Base-by-base conservation (phyloP, 2,329 filamentous ascomycete species). In the Aspergillus puulaauensis region DNA sequence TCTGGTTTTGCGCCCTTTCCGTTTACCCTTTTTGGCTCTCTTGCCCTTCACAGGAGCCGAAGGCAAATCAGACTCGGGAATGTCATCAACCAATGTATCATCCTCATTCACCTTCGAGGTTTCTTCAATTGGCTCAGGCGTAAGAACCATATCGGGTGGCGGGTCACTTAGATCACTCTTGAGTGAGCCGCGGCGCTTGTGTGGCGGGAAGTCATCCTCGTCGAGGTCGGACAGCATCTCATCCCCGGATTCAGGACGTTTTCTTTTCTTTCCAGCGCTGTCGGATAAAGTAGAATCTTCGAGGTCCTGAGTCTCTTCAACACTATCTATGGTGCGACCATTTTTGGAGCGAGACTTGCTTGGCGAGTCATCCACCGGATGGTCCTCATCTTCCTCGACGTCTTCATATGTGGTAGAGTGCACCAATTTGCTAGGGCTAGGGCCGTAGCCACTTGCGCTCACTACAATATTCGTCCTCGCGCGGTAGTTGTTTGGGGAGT, bases 381-480 rank as follows among this genome's bases (percentile, higher is more conserved):
- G 75, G 23, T 80, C 80, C 54, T 83, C 79, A 40, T 81, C 83
- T 57, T 85, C 83, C 33, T 80, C 78, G 37, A 75, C 70, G 53
- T 78, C 73, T 21, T 79, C 73, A 47, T 77, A 72, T 7, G 73
- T 77, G 15, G 79, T 79, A 57, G 82, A 80, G 61, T 88, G 85
- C 64, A 86, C 86, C 59, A 92, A 82, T 78, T 92, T 93, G 80
- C 88, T 93, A 3, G 90, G 90, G 54, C 87, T 91, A 64, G 83
- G 84, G 66, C 89, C 86, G 62, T 85, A 68, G 55, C 77, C 82
- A 58, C 82, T 80, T 55, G 82, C 80, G 69, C 82, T 84, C 62
- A 88, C 74, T 44, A 87, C 80, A 9, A 89, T 83, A 66, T 88
- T 83, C 66, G 83, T 81, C 66, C 85, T 82, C 47, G 68, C 68